phyloP scores from a whole-genome alignment of 2,329 filamentous ascomycete species.

The Aureobasidium leucospermi region DNA sequence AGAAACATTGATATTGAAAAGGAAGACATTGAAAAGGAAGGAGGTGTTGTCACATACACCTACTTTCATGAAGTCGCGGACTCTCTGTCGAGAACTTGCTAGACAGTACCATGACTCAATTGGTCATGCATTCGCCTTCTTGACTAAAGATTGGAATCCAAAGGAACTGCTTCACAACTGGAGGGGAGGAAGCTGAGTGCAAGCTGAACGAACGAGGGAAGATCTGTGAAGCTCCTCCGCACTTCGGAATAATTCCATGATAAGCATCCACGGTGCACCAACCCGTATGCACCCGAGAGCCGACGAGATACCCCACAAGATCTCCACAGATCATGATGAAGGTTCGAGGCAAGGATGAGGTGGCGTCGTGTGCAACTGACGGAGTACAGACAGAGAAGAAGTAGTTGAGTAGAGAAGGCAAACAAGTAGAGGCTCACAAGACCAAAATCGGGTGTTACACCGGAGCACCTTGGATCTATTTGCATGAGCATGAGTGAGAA shows the following conservation, averaged over 20 bases:
- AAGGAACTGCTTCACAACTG: not conserved
- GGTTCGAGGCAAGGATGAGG: not conserved
- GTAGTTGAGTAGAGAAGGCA: not conserved
- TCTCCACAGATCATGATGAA: constrained; percentile 1
- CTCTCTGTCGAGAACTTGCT: too few species aligned
- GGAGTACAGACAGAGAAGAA: not conserved
- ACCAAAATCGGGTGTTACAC: constrained; percentile 3
- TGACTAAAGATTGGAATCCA: not conserved
- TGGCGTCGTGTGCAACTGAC: not conserved
- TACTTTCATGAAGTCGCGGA: too few species aligned
- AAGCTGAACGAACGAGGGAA: not conserved
- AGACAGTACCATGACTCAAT: too few species aligned
- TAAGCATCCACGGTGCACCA: not conserved
- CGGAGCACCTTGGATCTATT: not conserved
- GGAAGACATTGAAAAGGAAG: too few species aligned
- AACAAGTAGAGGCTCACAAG: constrained; percentile 8
- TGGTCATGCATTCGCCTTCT: too few species aligned
- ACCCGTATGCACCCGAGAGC: constrained; percentile 7
- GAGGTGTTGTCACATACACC: too few species aligned
- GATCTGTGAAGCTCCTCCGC: not conserved
- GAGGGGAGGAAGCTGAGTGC: not conserved
- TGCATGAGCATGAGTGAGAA: not conserved
- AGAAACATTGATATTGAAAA: too few species aligned
- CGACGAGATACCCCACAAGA: not conserved
- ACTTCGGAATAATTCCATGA: not conserved